Base-by-base conservation (phyloP, 129 eudicot genomes). In the Logfia minima region DNA sequence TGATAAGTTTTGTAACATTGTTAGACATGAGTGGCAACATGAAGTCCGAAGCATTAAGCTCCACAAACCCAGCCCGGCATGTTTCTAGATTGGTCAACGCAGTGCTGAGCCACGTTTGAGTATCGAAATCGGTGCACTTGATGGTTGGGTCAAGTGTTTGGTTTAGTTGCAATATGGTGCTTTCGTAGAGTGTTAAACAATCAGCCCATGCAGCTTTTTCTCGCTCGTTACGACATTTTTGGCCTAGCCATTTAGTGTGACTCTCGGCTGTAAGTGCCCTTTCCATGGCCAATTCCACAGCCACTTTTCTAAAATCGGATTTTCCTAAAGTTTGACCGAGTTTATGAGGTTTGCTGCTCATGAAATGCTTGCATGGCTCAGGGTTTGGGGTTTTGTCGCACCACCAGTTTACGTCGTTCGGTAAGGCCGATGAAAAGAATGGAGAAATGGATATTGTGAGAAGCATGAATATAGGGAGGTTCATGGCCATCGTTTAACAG, bases 21-120 rank as follows among this genome's bases (percentile, higher is more conserved):
- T 87, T 90, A 14, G 84, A 66, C 85, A 88, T 82, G 7, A 86
- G 77, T 1, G 91, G 93, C 56, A 80, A 39, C 53, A 88, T 69
- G 69, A 39, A 73, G 72, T 86, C 91, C 2, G 85, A 59, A 21
- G 85, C 88, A 14, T 86, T 84, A 10, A 91, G 79, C 82, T 91
- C 97, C 55, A 70, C 74, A 21, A 88, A 88, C 80, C 97, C 97
- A 10, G 97, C 82, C 8, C 86, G 83, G 22, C 97, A 91, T 0
- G 93, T 88, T 64, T 91, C 97, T 18, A 91, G 83, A 61, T 91
- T 91, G 32, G 97, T 91, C 75, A 91, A 64, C 0, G 97, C 93
- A 0, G 93, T 66, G 80, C 97, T 91, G 64, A 91, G 91, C 97
- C 97, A 91, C 0, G 93, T 91, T 43, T 91, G 97, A 0, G 80